Evolutionary conservation across 441 rosid species (phyloP), one percentile per base, ranked within the genome.

Genomic region (Corymbia calophylla): DNA sequence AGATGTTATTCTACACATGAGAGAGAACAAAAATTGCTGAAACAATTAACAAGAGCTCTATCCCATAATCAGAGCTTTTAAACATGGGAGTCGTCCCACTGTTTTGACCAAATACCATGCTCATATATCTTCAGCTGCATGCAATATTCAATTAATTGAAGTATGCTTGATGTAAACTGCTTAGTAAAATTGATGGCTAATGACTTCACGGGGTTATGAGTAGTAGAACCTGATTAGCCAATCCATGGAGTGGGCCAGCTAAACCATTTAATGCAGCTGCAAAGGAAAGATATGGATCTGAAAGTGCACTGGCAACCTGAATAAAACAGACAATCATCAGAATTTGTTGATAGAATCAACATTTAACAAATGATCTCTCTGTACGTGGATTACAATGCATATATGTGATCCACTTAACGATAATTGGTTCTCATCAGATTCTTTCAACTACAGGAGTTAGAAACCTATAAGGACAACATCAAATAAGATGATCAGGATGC

Each of bases 201-300:
- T 44, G 53, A 77, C 51, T 77, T 27, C 48, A 44, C 7, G n/a
- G 23, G 5, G n/a, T 25, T 80, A 44, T 80, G 53, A 44, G 53
- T 44, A 86, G 73, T 80, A 35, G 53, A 60, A 98, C 99, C 98
- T 98, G 99, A 95, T 98, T 97, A 88, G 99, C 99, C 95, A 98
- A 93, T 90, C 99, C 99, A 93, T 98, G 99, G 84, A 98, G 99
- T 88, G 99, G 99, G 53, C 99, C 99, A 92, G 99, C 97, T 93
- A 98, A 95, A 90, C 99, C 99, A 93, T 97, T 97, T 93, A 97
- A 92, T 9, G 99, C 99, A 89, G 99, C 99, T 15, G 98, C 97
- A 95, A 96, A 98, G 84, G 99, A 93, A 92, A 98, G 99, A 93
- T 96, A 97, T 62, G 99, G 99, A 94, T 97, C 99, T 87, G 99